These are phyloP conservation scores for Fusarium sp. DNA, from an alignment of 2,329 filamentous ascomycete genomes.

Conservation along the genomic window DNA sequence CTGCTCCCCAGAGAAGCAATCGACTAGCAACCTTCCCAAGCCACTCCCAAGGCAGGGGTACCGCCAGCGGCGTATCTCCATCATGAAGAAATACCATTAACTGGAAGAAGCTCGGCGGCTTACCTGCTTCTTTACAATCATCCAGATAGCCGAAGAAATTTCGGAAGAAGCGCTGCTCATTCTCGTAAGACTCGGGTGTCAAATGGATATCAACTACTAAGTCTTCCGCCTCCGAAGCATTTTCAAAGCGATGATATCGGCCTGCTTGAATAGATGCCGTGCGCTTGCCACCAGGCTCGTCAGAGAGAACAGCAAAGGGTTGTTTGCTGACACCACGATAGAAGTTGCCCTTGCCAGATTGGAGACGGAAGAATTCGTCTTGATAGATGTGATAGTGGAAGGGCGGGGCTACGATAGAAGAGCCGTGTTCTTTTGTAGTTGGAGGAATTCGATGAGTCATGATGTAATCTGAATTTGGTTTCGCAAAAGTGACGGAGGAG, in stretches of 20 bases:
- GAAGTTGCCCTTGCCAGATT: conserved; percentile 6
- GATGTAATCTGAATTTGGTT: conserved; percentile 16
- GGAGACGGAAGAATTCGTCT: conserved; percentile 11
- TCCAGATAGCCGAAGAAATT: conserved; percentile 17
- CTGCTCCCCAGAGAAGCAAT: background rate
- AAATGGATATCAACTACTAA: conserved; percentile 10
- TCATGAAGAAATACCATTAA: conserved; percentile 13
- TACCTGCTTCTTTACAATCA: conserved; percentile 8
- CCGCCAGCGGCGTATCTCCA: conserved; percentile 2
- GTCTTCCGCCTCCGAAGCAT: background rate
- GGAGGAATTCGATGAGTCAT: conserved; percentile 23
- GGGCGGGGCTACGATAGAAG: conserved; percentile 4
- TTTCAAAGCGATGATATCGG: conserved; percentile 17
- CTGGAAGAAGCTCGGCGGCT: conserved; percentile 10
- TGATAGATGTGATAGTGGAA: conserved; percentile 21
- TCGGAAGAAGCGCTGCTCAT: conserved; percentile 12
- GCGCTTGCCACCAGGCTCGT: background rate
- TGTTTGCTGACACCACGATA: background rate
- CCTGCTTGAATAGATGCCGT: conserved; percentile 13
- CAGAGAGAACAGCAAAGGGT: conserved; percentile 9
- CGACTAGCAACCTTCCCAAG: conserved; percentile 5
- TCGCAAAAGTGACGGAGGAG: conserved; percentile 4
- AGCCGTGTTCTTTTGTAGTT: background rate
- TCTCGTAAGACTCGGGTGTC: conserved; percentile 9
- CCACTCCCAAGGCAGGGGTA: conserved; percentile 6